Evolutionary conservation across 2,329 filamentous ascomycete species (phyloP), one percentile per base, ranked within the genome.

Genomic region (Talaromyces sp.): DNA sequence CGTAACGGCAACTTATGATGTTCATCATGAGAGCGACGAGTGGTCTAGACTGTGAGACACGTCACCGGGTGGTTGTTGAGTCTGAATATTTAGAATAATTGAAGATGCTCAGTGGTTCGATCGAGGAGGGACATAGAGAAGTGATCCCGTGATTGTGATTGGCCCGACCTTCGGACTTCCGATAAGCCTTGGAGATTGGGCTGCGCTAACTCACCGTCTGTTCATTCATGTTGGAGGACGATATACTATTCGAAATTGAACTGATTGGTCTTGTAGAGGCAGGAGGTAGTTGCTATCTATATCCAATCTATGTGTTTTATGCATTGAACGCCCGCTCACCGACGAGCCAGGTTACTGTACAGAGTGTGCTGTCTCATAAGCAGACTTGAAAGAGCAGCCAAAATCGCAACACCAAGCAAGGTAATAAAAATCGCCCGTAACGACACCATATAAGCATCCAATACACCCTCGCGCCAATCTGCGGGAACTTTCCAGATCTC

Each of bases 301-400:
- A 53, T 31, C 25, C 49, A 34, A 54, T 54, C 27, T 54, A 31
- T 31, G 31, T 17, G 8, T 29, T 51, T 10, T 11, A 54, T 54
- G 11, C 27, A 31, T 29, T 31, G 27, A 15, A 19, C 13, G 17
- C 5, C 15, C 65, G 13, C 66, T 73, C 58, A 78, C 60, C 75
- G 84, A 70, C 84, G 77, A 64, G 83, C 81, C 67, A 96, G 76
- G 34, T 86, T 96, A 36, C 82, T 86, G 78, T 96, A 90, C 70
- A 97, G 79, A 58, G 85, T 89, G 76, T 96, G 90, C 79, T 96
- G 89, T 75, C 84, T 88, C 86, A 97, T 92, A 54, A 89, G 81
- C 27, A 89, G 79, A 61, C 89, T 85, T 45, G 82, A 81, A 38
- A 92, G 69, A 36, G 89, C 81, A 0, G 84, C 89, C 29, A 89